Evolutionary conservation across 2,329 filamentous ascomycete species (phyloP), one percentile per base, ranked within the genome.

Genomic region (Lasiodiplodia hormozganensis): DNA sequence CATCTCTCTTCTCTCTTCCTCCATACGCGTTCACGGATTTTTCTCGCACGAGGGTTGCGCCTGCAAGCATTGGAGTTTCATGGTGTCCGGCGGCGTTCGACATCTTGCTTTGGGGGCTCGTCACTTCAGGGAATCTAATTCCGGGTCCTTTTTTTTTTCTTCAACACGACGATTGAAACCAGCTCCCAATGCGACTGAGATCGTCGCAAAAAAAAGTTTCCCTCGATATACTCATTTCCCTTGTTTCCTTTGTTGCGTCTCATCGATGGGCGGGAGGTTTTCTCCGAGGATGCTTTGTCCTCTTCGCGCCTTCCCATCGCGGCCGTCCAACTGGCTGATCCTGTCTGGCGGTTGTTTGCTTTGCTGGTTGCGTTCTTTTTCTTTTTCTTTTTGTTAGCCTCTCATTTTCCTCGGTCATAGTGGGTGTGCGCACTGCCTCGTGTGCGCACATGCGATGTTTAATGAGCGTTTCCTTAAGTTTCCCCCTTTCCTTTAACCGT

Each of bases 11-110:
- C 38, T 65, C 58, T 52, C 56, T 43, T 40, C 54, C 60, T 25
- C 38, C 60, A 64, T 40, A 68, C 40, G 58, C 67, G 51, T 68
- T 68, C 51, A 64, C 67, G 57, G 57, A 51, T 68, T 68, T 58
- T 68, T 68, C 60, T 64, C 67, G 40, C 36, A 64, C 67, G 58
- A 64, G 51, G 57, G 58, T 64, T 68, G 49, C 52, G 49, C 58
- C 51, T 54, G 51, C 67, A 62, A 68, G 67, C 67, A 68, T 68
- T 64, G 67, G 67, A 64, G 67, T 68, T 68, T 40, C 54, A 64
- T 47, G 67, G 67, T 57, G 67, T 68, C 43, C 34, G 65, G 65
- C 53, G 65, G 53, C 53, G 40, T 67, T 58, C 51, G 60, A 64
- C 47, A 64, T 64, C 60, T 67, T 54, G 43, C 47, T 53, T 68